Evolutionary conservation across 2,329 filamentous ascomycete genomes (phyloP).

Genomic region (Colletotrichum destructivum): DNA sequence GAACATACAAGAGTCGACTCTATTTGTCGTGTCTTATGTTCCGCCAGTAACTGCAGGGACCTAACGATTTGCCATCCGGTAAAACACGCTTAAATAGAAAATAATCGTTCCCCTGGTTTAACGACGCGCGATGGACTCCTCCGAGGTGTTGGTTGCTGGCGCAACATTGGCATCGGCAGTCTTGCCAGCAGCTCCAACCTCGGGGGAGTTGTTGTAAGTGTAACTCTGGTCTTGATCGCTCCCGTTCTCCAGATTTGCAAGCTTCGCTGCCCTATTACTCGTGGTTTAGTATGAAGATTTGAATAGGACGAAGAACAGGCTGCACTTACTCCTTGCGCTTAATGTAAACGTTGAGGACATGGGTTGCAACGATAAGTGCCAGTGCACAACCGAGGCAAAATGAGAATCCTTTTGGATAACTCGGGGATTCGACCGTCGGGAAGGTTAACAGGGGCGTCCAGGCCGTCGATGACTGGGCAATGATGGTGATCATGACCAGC

Average conservation of each 20-base stretch:
- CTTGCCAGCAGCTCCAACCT: not conserved
- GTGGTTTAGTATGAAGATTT: not conserved
- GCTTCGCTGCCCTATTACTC: conserved; percentile 5
- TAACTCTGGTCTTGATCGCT: not conserved
- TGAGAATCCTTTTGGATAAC: conserved; percentile 61
- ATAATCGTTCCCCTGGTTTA: not conserved
- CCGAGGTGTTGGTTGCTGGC: not conserved
- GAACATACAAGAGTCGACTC: too few relatives aligned
- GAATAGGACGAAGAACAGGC: fast-evolving
- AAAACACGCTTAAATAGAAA: not conserved
- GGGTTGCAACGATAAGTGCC: conserved; percentile 36
- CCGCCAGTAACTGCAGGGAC: too few relatives aligned
- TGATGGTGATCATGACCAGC: conserved; percentile 48
- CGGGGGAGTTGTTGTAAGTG: not conserved
- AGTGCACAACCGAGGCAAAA: conserved; percentile 48
- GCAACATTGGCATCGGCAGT: not conserved
- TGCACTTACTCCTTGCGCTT: conserved; percentile 40
- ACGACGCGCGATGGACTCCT: conserved; percentile 5
- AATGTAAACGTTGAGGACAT: conserved; percentile 40
- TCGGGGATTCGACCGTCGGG: conserved; percentile 59
- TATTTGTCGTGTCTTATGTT: too few relatives aligned
- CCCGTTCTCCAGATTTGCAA: conserved; percentile 10
- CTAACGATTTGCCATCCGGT: not conserved
- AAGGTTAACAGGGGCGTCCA: conserved; percentile 71
- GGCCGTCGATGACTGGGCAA: conserved; percentile 68